Percentiles rank a stretch among this genome's conserved stretches.
Conservation (phyloP, 2,329 filamentous ascomycete species). For the Neonectria coccinea region DNA sequence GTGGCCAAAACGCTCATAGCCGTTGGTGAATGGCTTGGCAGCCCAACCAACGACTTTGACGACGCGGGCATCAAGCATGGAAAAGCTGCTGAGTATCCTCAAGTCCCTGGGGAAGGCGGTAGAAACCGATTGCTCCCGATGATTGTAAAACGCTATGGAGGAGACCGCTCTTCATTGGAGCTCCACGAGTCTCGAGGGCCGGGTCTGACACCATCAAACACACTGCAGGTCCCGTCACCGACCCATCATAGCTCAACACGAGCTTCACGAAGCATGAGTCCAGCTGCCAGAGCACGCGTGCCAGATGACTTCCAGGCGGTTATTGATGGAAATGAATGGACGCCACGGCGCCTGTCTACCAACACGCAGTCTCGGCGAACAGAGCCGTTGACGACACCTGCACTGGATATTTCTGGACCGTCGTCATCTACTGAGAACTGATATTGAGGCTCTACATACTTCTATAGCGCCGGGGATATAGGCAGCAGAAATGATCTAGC, state of each 20-base stretch:
- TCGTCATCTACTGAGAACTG: not conserved
- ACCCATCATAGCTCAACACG: not conserved
- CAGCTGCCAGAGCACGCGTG: not conserved
- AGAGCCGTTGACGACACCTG: not conserved
- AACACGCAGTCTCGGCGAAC: not conserved
- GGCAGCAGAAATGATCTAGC: not conserved
- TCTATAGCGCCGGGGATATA: not conserved
- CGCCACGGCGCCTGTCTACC: not conserved
- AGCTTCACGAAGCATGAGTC: not conserved
- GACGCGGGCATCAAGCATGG: constrained; percentile 61
- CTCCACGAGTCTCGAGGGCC: not conserved
- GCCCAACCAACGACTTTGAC: constrained; percentile 60
- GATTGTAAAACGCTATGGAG: not conserved
- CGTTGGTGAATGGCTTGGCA: constrained; percentile 60
- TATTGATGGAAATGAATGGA: not conserved
- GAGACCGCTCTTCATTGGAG: not conserved
- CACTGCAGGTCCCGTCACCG: not conserved
- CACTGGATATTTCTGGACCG: not conserved
- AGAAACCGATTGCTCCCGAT: not conserved
- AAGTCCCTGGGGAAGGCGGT: constrained; percentile 63
- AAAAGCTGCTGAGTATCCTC: constrained; percentile 63
- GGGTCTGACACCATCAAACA: not conserved
- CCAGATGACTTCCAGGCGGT: not conserved
- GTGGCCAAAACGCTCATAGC: constrained; percentile 57
- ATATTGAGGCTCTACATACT: not conserved